Base-by-base conservation (phyloP, 257 asterid species). In the Striga asiatica region DNA sequence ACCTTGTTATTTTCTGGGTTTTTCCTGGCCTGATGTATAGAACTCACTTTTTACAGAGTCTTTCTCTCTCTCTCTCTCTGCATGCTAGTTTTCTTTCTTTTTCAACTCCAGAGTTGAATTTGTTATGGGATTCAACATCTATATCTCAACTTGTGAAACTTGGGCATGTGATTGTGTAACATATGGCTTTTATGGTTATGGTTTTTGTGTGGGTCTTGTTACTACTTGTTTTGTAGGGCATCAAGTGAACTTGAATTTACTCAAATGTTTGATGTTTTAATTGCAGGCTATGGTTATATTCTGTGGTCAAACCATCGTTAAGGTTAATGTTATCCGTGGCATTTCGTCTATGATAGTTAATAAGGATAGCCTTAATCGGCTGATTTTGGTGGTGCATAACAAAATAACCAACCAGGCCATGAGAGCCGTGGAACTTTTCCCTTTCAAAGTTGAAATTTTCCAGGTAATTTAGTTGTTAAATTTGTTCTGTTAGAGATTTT, bases 391-490 rank as follows among this genome's bases (percentile, higher is more conserved):
- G 8, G 73, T 82, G 48, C 85, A 89, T 70, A 60, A 45, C 42
- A 78, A 71, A 62, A 72, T 85, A 12, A 85, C 95, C 10, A 77
- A 57, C 73, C 94, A 77, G 71, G 95, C 97, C 60, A 38, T 29
- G 49, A 88, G 81, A 75, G 78, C 76, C 19, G 52, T 88, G 46
- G 85, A 76, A 1, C 72, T 73, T 47, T 68, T 77, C 61, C 20
- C 74, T 11, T 80, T 75, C 76, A 85, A 77, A 76, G 95, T 79
- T 35, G 95, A 88, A 66, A 72, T 76, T 49, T 85, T 88, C 74
- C 82, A 80, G 91, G 97, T 85, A 59, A 53, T 58, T 58, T n/a
- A n/a, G n/a, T n/a, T n/a, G n/a, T n/a, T n/a, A n/a, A n/a, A n/a
- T n/a, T n/a, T n/a, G n/a, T n/a, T n/a, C n/a, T n/a, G n/a, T n/a